A percentile compares a stretch with the other conserved stretches of the same genome.
phyloP scores from a whole-genome alignment of 441 rosid species.

The Eutrema salsugineum region DNA sequence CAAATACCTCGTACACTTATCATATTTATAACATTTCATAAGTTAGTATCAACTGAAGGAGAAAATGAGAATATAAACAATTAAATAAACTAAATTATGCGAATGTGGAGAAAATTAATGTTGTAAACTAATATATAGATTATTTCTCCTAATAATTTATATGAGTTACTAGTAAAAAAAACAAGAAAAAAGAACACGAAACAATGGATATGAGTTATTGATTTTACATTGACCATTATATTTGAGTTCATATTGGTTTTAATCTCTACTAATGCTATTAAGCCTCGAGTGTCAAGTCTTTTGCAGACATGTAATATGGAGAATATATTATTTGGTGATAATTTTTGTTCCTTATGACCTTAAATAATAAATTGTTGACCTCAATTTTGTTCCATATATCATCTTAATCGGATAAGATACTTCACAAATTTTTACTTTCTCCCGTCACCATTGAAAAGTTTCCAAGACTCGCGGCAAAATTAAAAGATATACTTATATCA shows the following conservation, averaged over 20 bases:
- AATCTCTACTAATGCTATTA: not conserved
- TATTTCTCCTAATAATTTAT: not conserved
- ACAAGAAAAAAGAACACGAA: not conserved
- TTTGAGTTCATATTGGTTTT: not conserved
- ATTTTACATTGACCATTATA: not conserved
- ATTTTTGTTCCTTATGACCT: not conserved
- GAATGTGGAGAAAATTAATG: not conserved
- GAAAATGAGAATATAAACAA: not conserved
- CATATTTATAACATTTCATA: not conserved
- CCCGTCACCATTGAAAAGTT: conserved; percentile 20
- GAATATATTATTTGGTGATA: not conserved
- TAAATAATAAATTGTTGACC: not conserved
- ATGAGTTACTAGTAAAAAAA: not conserved
- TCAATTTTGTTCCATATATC: not conserved
- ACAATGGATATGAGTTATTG: not conserved
- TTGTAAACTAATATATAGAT: not conserved
- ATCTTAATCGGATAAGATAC: conserved; percentile 17
- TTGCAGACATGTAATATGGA: not conserved
- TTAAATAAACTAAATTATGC: not conserved
- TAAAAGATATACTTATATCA: not conserved
- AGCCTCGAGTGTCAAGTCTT: not conserved
- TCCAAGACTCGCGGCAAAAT: conserved; percentile 1
- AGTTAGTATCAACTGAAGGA: not conserved
- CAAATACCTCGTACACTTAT: conserved; percentile 52
- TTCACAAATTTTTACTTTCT: not conserved